A percentile compares a stretch with the other conserved stretches of the same genome.
These are phyloP conservation scores for Steccherinum ochraceum DNA, from an alignment of 768 basidiomycete genomes.

Conservation along the genomic window DNA sequence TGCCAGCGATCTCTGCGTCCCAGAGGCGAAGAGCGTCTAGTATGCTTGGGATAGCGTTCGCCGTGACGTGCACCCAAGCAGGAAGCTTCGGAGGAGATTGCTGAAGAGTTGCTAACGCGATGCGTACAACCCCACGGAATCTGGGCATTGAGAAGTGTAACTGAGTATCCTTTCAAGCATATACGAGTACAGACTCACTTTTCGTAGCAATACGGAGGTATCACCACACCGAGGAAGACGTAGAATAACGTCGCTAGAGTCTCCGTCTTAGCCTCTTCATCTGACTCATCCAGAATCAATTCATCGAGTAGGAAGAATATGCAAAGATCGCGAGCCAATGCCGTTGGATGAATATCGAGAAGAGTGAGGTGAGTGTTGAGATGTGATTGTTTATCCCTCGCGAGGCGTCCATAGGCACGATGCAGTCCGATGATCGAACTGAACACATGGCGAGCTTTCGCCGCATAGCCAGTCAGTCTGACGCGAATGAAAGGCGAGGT, in stretches of 20 bases:
- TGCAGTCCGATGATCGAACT: constrained; percentile 8
- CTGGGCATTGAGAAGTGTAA: too few species aligned
- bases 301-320: constrained; percentile 11
- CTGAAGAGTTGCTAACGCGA: background rate
- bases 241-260: constrained; percentile 4
- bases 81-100: constrained; percentile 9
- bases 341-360: constrained; percentile 13
- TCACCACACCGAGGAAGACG: background rate
- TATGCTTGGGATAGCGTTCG: background rate
- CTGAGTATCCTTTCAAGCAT: too few species aligned
- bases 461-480: too few species aligned
- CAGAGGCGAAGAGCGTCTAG: background rate
- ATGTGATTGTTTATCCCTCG: background rate
- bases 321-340: constrained; percentile 13
- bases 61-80: constrained; percentile 11
- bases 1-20: background rate
- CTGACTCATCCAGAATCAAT: background rate
- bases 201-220: constrained; percentile 7
- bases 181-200: background rate
- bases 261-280: background rate
- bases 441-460: constrained; percentile 10
- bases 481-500: background rate
- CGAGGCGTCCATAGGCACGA: constrained; percentile 3
- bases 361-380: constrained; percentile 12
- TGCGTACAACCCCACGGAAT: background rate